Base-by-base conservation (phyloP, 345 rosid species). In the Dipteronia dyeriana region DNA sequence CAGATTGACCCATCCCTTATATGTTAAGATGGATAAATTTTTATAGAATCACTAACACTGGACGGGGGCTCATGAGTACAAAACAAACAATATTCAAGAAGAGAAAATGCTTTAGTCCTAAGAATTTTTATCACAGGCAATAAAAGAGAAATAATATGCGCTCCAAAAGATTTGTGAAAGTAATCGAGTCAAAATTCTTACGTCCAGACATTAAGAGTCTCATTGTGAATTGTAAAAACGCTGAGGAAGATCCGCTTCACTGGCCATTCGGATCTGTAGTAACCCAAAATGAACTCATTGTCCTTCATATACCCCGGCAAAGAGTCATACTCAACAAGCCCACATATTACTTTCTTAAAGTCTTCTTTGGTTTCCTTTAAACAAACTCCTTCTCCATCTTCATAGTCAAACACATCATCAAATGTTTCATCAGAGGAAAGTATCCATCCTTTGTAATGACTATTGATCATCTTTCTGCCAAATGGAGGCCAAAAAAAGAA, bases 201-300 rank as follows among this genome's bases (percentile, higher is more conserved):
- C 79, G 76, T 82, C 81, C 84, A 78, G n/a, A 73, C 76, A 22
- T 70, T 78, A 19, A 76, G 79, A 43, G 83, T 80, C 65, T 80
- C 79, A 70, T 75, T 80, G 68, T 75, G 79, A 66, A 80, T 71
- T 23, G 68, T 39, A 70, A 82, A 78, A 20, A 77, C 26, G 79
- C 78, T 77, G 57, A 77, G 80, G 20, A 81, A 59, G 23, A 81
- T 59, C 71, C 77, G 78, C 71, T 79, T 79, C 79, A 75, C 54
- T n/a, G 79, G 83, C 83, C 83, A 80, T 70, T 81, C 79, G 11
- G 76, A 26, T 70, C 84, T 59, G 68, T 74, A 82, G 60, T 78
- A 45, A 64, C 76, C 76, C 13, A 79, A 47, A 63, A 77, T 81
- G 75, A 45, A 81, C 80, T 77, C 79, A 41, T 81, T 81, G 71